phyloP scores from a whole-genome alignment of 305 asterid genomes.

The Plantago coronopus region DNA sequence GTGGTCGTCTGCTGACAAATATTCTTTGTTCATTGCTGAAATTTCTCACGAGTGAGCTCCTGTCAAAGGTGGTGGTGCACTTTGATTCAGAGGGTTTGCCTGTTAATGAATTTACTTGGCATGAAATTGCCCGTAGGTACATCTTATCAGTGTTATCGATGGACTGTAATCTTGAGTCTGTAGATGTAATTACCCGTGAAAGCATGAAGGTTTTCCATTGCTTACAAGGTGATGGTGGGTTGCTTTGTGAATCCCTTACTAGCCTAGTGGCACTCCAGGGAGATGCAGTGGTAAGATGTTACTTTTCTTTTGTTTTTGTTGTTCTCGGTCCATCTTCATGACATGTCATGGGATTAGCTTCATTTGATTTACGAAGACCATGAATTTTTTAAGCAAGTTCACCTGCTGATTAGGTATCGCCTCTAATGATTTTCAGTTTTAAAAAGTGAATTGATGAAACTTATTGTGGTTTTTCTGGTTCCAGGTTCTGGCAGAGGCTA shows the following conservation, averaged over 20 bases:
- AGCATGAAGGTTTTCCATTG: slow-evolving; percentile 91
- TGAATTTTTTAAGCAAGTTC: too few relatives aligned
- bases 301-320: slow-evolving; percentile 15
- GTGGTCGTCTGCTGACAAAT: slow-evolving; percentile 59
- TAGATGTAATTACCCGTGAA: slow-evolving; percentile 79
- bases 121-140: slow-evolving; percentile 87
- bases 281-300: slow-evolving; percentile 77
- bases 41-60: slow-evolving; percentile 68
- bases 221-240: slow-evolving; percentile 91
- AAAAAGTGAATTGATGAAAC: neutral
- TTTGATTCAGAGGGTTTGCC: slow-evolving; percentile 76
- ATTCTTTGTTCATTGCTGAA: slow-evolving; percentile 62
- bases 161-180: slow-evolving; percentile 81
- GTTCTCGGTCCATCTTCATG: slow-evolving; percentile 15
- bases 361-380: too few relatives aligned
- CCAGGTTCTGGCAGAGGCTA: slow-evolving; percentile 92
- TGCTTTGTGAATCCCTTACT: slow-evolving; percentile 79
- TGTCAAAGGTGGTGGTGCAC: slow-evolving; percentile 71
- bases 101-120: slow-evolving; percentile 91
- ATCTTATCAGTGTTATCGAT: slow-evolving; percentile 67
- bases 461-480: slow-evolving; percentile 26
- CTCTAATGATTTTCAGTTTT: too few relatives aligned
- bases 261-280: slow-evolving; percentile 88
- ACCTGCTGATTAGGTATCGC: too few relatives aligned
- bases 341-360: neutral